Base-by-base conservation (phyloP, 2,329 filamentous ascomycete genomes). In the Calonectria pteridis region DNA sequence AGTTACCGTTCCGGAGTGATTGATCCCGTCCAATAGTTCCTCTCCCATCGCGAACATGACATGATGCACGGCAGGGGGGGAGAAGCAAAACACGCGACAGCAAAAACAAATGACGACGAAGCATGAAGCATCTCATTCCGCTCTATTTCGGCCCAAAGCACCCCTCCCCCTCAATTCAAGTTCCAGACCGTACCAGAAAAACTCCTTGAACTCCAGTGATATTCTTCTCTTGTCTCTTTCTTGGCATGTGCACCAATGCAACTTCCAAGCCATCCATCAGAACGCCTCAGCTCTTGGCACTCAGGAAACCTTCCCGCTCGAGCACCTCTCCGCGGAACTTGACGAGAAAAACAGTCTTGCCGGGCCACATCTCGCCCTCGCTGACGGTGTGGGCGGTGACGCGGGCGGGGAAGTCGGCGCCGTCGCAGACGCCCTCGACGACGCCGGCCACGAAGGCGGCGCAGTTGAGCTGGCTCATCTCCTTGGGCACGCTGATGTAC, bases 401-500 rank as follows among this genome's bases (percentile, higher is more conserved):
- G 75, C 94, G 93, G 0, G 95, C 96, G 59, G 94, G 92, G 83
- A 98, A 98, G 9, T 94, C 96, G 51, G 94, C 95, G 11, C 95
- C 96, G 85, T 98, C 97, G 84, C 97, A 98, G 14, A 98, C 93
- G 28, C 97, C 97, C 89, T 99, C 97, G 71, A 99, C 93, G 76
- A 99, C 94, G 23, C 97, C 97, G 0, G 97, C 97, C 26, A 98
- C 95, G 83, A 94, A 99, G 13, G 97, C 97, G 23, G 96, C 97
- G 85, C 96, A 98, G 84, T 98, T 98, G 81, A 99, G 89, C 90
- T 97, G 94, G 85, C 91, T 95, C 94, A 99, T 98, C 86, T 99
- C 97, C 81, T 94, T 94, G 20, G 97, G 97, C 67, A 98, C 94
- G 80, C 93, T 95, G 82, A 99, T 94, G 86, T 97, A 98, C 75